A percentile compares a stretch with the other conserved stretches of the same genome.
Conservation (phyloP, 2,329 filamentous ascomycete genomes). For the Chaetomium sp. region DNA sequence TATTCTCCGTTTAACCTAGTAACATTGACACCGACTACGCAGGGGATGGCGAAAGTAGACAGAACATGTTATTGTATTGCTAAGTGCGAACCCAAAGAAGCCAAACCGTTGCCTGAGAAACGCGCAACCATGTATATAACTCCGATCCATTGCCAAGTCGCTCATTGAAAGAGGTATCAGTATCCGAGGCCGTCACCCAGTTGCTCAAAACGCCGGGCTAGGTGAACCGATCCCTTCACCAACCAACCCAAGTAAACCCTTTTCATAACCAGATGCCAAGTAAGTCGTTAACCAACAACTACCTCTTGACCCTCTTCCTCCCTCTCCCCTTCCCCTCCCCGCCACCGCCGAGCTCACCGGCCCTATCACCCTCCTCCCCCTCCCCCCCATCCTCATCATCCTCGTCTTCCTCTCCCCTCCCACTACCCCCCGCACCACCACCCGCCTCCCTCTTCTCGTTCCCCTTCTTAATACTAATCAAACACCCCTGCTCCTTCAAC, state of each 20-base stretch:
- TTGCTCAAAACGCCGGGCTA: slow-evolving; percentile 8
- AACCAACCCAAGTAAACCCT: neutral
- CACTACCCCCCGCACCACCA: slow-evolving; percentile 35
- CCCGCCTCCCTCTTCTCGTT: slow-evolving; percentile 63
- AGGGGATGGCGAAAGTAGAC: neutral
- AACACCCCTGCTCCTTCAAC: slow-evolving; percentile 76
- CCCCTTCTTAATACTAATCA: slow-evolving; percentile 85
- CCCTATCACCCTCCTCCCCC: slow-evolving; percentile 47
- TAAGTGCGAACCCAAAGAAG: neutral
- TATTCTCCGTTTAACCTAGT: neutral
- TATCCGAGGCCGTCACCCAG: slow-evolving; percentile 4
- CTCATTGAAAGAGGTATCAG: slow-evolving; percentile 10
- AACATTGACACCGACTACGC: neutral
- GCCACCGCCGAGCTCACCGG: slow-evolving; percentile 42
- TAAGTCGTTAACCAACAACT: neutral
- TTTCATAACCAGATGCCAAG: neutral
- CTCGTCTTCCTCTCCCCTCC: slow-evolving; percentile 50
- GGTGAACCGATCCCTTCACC: neutral
- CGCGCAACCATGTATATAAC: neutral
- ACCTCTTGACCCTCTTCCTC: slow-evolving; percentile 33
- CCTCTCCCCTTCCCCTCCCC: slow-evolving; percentile 40
- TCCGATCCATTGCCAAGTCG: neutral
- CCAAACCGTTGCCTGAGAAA: neutral
- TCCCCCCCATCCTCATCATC: slow-evolving; percentile 27
- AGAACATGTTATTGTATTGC: neutral